A percentile compares a stretch with the other conserved stretches of the same genome.
Conservation (phyloP, 305 asterid species). For the Plantago lanceolata region DNA sequence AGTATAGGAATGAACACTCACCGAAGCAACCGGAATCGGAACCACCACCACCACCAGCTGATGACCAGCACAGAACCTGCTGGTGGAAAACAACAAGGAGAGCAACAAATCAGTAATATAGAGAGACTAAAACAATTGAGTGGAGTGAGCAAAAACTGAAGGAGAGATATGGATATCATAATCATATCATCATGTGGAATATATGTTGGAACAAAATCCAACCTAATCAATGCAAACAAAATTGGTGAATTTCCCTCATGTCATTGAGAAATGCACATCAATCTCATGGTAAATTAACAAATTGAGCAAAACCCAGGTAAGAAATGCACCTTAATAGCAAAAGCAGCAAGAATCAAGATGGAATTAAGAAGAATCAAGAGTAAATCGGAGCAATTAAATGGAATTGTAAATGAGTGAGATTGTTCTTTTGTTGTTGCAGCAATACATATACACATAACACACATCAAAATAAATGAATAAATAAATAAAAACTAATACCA, state of each 20-base stretch:
- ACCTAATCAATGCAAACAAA: slow-evolving; percentile 38
- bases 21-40: background rate
- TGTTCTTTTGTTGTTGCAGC: slow-evolving; percentile 28
- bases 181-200: slow-evolving; percentile 29
- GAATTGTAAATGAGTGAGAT: slow-evolving; percentile 28
- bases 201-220: slow-evolving; percentile 30
- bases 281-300: slow-evolving; percentile 13
- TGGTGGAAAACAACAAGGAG: background rate
- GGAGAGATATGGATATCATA: no score
- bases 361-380: slow-evolving; percentile 31
- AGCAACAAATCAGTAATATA: no score
- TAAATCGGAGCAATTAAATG: slow-evolving; percentile 39
- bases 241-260: slow-evolving; percentile 22
- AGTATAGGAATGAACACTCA: background rate
- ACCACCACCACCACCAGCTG: no score
- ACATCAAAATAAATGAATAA: no score
- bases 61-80: background rate
- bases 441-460: no score
- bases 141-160: background rate
- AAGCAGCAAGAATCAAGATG: background rate
- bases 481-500: no score
- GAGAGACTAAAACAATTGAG: background rate
- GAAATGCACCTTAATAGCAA: background rate
- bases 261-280: slow-evolving; percentile 8
- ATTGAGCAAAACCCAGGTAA: slow-evolving; percentile 16